Conservation (phyloP, 148 eudicot species). For the Bassia scoparia region DNA sequence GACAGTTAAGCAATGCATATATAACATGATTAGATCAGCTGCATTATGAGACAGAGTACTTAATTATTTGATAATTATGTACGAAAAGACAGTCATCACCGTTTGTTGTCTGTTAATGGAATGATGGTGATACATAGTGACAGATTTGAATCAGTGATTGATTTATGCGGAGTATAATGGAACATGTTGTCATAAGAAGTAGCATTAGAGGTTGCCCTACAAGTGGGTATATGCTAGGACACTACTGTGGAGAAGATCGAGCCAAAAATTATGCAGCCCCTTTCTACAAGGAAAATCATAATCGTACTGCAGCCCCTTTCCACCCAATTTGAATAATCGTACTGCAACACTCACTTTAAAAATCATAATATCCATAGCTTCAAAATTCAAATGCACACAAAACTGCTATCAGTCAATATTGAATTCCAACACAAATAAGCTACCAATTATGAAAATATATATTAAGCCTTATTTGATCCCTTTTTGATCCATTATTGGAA, state of each 20-base stretch:
- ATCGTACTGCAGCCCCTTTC: too few relatives aligned
- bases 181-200: slow-evolving; percentile 12
- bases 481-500: too few relatives aligned
- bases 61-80: not conserved
- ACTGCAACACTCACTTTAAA: too few relatives aligned
- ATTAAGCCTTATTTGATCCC: too few relatives aligned
- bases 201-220: slow-evolving; percentile 17
- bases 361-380: too few relatives aligned
- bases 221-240: slow-evolving; percentile 19
- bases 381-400: too few relatives aligned
- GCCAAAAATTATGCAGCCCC: slow-evolving; percentile 2
- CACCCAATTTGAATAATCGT: too few relatives aligned
- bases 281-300: slow-evolving; percentile 9
- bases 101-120: not conserved
- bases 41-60: too few relatives aligned
- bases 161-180: slow-evolving; percentile 10
- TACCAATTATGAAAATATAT: too few relatives aligned
- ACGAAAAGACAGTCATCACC: not conserved
- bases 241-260: slow-evolving; percentile 1
- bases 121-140: not conserved
- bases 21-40: not conserved
- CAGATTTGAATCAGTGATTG: slow-evolving; percentile 3
- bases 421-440: too few relatives aligned
- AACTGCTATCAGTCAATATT: too few relatives aligned
- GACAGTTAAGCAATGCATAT: not conserved